Percentiles rank a stretch among this genome's conserved stretches.
Conservation (phyloP, 306 rosid species). For the Trichosanthes truncata region DNA sequence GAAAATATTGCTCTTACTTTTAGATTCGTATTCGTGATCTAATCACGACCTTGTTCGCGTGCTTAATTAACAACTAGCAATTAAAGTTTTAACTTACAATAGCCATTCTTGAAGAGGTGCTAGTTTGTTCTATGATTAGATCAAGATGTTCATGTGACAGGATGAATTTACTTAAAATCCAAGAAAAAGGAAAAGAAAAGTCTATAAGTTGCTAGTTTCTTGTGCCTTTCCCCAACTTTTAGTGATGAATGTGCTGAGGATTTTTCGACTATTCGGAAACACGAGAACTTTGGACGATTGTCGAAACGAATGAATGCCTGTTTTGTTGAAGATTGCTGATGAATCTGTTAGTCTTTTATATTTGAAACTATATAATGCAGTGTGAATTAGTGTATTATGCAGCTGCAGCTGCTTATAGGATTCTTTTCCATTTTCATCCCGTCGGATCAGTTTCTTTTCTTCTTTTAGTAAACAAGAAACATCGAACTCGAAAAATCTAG, state of each 20-base stretch:
- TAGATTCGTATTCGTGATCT: background rate
- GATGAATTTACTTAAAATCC: background rate
- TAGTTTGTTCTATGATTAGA: background rate
- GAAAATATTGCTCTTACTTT: background rate
- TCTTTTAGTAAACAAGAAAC: background rate
- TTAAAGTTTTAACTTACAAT: background rate
- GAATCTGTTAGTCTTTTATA: background rate
- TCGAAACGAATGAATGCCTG: background rate
- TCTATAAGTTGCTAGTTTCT: background rate
- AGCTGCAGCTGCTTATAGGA: background rate
- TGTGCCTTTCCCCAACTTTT: background rate
- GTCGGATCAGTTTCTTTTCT: background rate
- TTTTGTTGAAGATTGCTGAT: background rate
- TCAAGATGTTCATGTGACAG: background rate
- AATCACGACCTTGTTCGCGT: background rate
- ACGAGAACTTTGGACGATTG: background rate
- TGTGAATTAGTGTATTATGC: background rate
- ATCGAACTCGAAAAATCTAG: background rate
- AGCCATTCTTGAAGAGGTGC: background rate
- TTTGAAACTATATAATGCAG: background rate
- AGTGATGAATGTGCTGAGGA: background rate
- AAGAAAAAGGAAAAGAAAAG: background rate
- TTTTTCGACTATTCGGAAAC: background rate
- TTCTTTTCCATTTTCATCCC: background rate
- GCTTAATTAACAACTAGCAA: background rate